phyloP scores from a whole-genome alignment of 2,329 filamentous ascomycete genomes.

The Ceratocystis papillata region DNA sequence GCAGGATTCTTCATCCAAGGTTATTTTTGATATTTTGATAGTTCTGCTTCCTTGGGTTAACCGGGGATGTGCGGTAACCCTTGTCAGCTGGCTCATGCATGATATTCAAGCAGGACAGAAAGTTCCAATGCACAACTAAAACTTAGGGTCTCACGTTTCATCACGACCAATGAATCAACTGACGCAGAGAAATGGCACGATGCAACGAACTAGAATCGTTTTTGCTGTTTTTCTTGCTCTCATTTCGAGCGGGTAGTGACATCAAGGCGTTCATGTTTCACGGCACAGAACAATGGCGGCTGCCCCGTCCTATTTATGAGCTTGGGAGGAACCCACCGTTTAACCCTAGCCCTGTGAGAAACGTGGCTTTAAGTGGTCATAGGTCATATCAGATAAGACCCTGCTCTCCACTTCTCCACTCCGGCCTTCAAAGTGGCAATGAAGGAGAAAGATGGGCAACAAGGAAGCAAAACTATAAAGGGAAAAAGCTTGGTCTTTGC shows the following conservation, averaged over 20 bases:
- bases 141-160: neutral
- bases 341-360: too few relatives aligned
- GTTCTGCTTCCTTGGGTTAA: neutral
- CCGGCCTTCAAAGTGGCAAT: too few relatives aligned
- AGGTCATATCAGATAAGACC: too few relatives aligned
- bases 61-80: constrained; percentile 5
- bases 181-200: neutral
- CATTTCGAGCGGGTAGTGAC: neutral
- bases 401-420: too few relatives aligned
- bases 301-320: neutral
- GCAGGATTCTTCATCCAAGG: constrained; percentile 7
- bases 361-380: too few relatives aligned
- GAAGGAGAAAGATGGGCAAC: too few relatives aligned
- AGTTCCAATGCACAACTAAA: neutral
- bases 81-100: neutral
- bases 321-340: neutral
- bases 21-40: constrained; percentile 4
- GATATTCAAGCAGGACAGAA: neutral
- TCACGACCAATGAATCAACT: neutral
- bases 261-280: constrained; percentile 6
- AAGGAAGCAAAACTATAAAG: too few relatives aligned
- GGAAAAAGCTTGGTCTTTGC: too few relatives aligned
- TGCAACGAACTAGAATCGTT: neutral
- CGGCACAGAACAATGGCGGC: constrained; percentile 2
- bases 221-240: neutral